These are phyloP conservation scores for Suhomyces atakaporum DNA, from an alignment of 1,139 yeast species.

Conservation along the genomic window DNA sequence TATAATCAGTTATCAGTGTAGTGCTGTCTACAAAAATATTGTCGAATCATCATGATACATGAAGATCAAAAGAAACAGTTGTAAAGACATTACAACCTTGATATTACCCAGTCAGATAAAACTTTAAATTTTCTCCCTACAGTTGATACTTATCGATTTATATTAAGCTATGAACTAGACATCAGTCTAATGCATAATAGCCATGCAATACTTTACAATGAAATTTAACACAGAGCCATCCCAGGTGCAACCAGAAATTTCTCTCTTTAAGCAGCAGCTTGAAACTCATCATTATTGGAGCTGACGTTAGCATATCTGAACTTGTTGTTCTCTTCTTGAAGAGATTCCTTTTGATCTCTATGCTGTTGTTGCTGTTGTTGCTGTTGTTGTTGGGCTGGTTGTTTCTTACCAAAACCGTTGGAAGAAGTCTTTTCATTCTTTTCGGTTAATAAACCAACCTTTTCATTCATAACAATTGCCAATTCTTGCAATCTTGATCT, in stretches of 20 bases:
- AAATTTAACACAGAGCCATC: constrained; percentile 7
- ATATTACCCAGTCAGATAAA: too few relatives aligned
- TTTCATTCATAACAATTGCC: constrained; percentile 85
- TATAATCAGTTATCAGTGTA: too few relatives aligned
- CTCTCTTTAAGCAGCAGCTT: constrained; percentile 29
- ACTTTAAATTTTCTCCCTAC: too few relatives aligned
- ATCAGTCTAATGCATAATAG: constrained; percentile 10
- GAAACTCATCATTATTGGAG: constrained; percentile 51
- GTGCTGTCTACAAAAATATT: too few relatives aligned
- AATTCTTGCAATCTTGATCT: constrained; percentile 85
- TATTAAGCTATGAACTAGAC: constrained; percentile 9
- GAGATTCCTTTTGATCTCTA: constrained; percentile 35
- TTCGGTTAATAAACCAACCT: constrained; percentile 77
- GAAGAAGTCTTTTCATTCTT: constrained; percentile 83
- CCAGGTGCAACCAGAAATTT: constrained; percentile 1
- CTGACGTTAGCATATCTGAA: constrained; percentile 52
- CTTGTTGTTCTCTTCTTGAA: constrained; percentile 42
- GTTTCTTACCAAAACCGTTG: constrained; percentile 62
- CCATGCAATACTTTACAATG: constrained; percentile 15
- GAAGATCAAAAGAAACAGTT: too few relatives aligned
- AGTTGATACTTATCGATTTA: constrained; percentile 7
- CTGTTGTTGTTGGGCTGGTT: constrained; percentile 37
- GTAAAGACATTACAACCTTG: too few relatives aligned
- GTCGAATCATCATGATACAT: too few relatives aligned
- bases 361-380: constrained; percentile 30